Base-by-base conservation (phyloP, 1,139 yeast species). In the Keqinozyma sinolaborantium region DNA sequence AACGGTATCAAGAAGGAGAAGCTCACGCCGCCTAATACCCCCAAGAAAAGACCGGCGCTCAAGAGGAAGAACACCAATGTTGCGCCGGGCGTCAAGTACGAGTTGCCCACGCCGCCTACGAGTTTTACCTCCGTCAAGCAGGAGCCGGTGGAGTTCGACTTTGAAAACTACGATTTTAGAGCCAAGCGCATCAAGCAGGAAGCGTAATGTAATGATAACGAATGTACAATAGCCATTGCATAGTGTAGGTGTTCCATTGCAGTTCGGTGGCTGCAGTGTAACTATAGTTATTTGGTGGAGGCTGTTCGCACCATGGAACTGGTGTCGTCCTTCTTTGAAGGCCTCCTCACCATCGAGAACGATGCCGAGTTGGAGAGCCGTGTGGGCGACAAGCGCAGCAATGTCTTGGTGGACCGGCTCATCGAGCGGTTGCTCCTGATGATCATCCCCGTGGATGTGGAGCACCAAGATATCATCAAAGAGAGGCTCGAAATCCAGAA, bases 401-500 rank as follows among this genome's bases (percentile, higher is more conserved):
- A 61, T 25, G 60, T 73, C 37, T 54, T 79, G 52, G 71, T 84
- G 0, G 95, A 86, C 45, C 80, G 79, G 38, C 56, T 86, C 31
- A 70, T 85, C 44, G 95, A 85, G 47, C 73, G 77, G 45, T 62
- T 84, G 25, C 63, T 85, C 3, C 64, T 76, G 18, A 77, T 84
- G 79, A 79, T 88, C 4, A 60, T 85, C 23, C 94, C 95, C 0
- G 70, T 83, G 4, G 68, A 81, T 10, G 63, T 77, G 3, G 64
- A 38, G 21, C 65, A 59, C 25, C 60, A 60, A 16, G 63, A 58
- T 35, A 52, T 64, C n/a, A 55, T 65, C 13, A 62, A 70, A 28
- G 70, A 67, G 14, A 55, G 94, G 36, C 60, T 77, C 15, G 73
- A 65, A 32, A 71, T 73, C 41, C 87, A 84, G 37, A 75, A 75